These are phyloP conservation scores for Podosphaera aphanis DNA, from an alignment of 2,329 filamentous ascomycete species.

Conservation along the genomic window DNA sequence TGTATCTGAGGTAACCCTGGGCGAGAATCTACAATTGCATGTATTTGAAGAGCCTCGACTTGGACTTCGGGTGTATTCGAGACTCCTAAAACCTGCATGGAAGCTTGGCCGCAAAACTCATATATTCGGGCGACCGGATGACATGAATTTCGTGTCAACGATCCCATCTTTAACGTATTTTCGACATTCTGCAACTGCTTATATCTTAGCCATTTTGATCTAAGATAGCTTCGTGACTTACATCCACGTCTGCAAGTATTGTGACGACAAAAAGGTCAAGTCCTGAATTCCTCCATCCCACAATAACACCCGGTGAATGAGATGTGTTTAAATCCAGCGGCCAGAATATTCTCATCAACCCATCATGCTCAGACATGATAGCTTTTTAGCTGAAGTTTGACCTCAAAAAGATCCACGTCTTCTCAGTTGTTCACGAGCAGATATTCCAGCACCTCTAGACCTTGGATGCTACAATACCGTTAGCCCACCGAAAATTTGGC, in stretches of 20 bases:
- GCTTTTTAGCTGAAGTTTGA: constrained; percentile 23
- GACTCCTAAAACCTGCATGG: constrained; percentile 67
- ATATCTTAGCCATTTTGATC: constrained; percentile 9
- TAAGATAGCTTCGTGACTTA: constrained; percentile 20
- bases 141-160: constrained; percentile 59
- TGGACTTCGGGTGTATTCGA: constrained; percentile 38
- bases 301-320: constrained; percentile 57
- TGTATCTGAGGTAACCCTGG: constrained; percentile 44
- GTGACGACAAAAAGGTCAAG: constrained; percentile 78
- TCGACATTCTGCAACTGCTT: constrained; percentile 43
- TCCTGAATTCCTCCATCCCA: constrained; percentile 87
- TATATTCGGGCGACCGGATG: constrained; percentile 64
- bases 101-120: constrained; percentile 58
- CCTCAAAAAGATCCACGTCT: constrained; percentile 63
- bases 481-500: constrained; percentile 3
- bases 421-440: constrained; percentile 82
- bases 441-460: constrained; percentile 55
- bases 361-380: constrained; percentile 55
- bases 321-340: constrained; percentile 61
- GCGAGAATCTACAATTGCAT: constrained; percentile 29
- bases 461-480: constrained; percentile 48
- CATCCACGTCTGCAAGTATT: constrained; percentile 75
- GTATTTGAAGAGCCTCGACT: constrained; percentile 48
- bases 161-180: constrained; percentile 61
- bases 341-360: constrained; percentile 96